Conservation (phyloP, 2,329 filamentous ascomycete genomes). For the Epichloe elymi region DNA sequence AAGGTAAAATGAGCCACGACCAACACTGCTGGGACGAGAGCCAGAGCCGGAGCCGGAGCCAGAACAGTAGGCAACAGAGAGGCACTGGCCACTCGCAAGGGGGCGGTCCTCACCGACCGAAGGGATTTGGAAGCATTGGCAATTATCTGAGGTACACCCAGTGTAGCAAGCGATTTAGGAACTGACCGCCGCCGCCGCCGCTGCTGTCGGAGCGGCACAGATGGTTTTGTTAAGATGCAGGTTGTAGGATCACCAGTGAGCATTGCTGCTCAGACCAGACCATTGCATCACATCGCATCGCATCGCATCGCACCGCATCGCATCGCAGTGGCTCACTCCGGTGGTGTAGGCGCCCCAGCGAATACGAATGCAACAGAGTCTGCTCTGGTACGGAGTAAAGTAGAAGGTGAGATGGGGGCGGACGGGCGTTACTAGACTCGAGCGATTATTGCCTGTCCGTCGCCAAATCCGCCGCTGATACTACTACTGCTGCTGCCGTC, state of each 20-base stretch:
- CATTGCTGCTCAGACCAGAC: background rate
- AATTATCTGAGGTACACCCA: too few species aligned
- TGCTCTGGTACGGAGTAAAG: background rate
- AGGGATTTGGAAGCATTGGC: background rate
- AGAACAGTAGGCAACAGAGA: background rate
- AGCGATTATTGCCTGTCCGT: background rate
- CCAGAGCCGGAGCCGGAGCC: background rate
- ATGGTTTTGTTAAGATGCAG: background rate
- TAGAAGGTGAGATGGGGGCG: background rate
- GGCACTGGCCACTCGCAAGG: background rate
- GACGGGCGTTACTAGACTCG: background rate
- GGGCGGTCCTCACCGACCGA: background rate
- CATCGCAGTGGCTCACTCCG: background rate
- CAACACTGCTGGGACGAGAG: slow-evolving; percentile 1
- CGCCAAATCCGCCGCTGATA: background rate
- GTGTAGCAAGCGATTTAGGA: background rate
- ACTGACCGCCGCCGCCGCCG: background rate
- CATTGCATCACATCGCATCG: background rate
- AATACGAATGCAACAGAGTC: background rate
- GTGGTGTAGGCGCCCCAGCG: background rate
- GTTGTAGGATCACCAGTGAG: background rate
- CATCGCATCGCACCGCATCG: background rate
- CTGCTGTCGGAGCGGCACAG: slow-evolving; percentile 2
- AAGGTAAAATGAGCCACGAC: background rate
- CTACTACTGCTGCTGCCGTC: background rate